Conservation (phyloP, 345 rosid genomes). For the Murraya paniculata region DNA sequence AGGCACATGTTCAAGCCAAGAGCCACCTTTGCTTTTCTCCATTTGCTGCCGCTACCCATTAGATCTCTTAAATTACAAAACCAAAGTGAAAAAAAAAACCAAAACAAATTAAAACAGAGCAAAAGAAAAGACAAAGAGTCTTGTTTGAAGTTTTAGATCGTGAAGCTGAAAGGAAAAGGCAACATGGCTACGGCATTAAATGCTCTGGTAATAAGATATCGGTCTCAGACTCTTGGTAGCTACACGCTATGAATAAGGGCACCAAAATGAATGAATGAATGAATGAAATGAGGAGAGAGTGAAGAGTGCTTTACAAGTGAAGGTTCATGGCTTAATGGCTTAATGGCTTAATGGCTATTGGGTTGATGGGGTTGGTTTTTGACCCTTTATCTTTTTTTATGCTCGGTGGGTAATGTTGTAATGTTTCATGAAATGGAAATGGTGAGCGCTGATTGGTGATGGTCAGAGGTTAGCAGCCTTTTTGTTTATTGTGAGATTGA, state of each 20-base stretch:
- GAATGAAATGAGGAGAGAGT: background rate
- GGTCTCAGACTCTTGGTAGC: background rate
- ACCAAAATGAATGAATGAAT: background rate
- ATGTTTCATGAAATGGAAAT: background rate
- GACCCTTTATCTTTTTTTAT: constrained; percentile 16
- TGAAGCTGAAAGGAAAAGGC: constrained; percentile 1
- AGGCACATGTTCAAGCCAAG: constrained; percentile 74
- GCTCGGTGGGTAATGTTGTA: background rate
- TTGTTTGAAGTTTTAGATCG: background rate
- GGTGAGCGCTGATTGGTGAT: constrained; percentile 4
- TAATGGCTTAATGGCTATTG: background rate
- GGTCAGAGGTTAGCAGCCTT: constrained; percentile 32
- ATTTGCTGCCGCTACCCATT: constrained; percentile 78
- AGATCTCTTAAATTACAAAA: too few relatives aligned
- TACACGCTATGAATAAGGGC: background rate
- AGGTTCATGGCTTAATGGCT: constrained; percentile 1
- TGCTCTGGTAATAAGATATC: background rate
- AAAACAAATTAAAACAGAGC: background rate
- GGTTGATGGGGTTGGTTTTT: constrained; percentile 17
- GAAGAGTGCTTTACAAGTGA: constrained; percentile 16
- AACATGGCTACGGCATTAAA: background rate
- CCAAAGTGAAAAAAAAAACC: background rate
- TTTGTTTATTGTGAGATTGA: background rate
- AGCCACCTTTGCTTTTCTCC: constrained; percentile 78
- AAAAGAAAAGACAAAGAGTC: background rate